phyloP scores from a whole-genome alignment of 495 filamentous ascomycete genomes.

The Lasiosphaeria hispida region DNA sequence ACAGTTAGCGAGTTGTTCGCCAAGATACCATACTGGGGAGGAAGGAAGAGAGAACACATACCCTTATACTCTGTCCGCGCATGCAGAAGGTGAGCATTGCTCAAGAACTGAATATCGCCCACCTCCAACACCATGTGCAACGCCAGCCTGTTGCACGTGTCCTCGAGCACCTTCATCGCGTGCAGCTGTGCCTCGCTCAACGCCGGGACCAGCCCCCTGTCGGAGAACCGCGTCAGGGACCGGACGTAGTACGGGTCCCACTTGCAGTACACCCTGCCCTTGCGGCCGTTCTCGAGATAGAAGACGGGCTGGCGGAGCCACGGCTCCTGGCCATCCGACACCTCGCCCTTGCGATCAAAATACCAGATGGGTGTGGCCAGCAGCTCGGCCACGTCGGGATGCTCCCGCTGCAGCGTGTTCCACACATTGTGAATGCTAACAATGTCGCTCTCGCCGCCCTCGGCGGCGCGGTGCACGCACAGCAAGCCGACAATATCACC shows the following conservation, averaged over 20 bases:
- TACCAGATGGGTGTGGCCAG: constrained; percentile 83
- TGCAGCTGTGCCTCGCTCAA: constrained; percentile 61
- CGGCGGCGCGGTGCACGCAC: constrained; percentile 72
- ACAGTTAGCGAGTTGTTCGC: constrained; percentile 15
- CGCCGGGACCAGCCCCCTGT: constrained; percentile 63
- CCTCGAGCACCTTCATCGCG: constrained; percentile 64
- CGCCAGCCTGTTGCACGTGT: constrained; percentile 59
- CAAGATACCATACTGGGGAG: not conserved
- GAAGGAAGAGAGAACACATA: constrained; percentile 10
- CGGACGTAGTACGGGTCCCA: constrained; percentile 81
- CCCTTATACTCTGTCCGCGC: constrained; percentile 62
- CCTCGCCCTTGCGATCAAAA: constrained; percentile 92
- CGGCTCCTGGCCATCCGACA: constrained; percentile 66
- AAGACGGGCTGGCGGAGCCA: constrained; percentile 73
- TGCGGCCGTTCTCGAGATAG: constrained; percentile 59
- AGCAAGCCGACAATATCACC: constrained; percentile 82
- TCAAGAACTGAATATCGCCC: constrained; percentile 76
- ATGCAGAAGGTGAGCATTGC: constrained; percentile 67
- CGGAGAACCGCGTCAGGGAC: constrained; percentile 63
- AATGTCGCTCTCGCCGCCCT: constrained; percentile 84
- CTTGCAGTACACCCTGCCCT: constrained; percentile 53
- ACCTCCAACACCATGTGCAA: constrained; percentile 78
- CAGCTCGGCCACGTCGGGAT: constrained; percentile 74
- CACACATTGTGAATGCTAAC: constrained; percentile 78
- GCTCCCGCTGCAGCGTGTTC: constrained; percentile 70